Evolutionary conservation across 2,329 filamentous ascomycete species (phyloP), one percentile per base, ranked within the genome.

Genomic region (Colletotrichum ledebouriae): DNA sequence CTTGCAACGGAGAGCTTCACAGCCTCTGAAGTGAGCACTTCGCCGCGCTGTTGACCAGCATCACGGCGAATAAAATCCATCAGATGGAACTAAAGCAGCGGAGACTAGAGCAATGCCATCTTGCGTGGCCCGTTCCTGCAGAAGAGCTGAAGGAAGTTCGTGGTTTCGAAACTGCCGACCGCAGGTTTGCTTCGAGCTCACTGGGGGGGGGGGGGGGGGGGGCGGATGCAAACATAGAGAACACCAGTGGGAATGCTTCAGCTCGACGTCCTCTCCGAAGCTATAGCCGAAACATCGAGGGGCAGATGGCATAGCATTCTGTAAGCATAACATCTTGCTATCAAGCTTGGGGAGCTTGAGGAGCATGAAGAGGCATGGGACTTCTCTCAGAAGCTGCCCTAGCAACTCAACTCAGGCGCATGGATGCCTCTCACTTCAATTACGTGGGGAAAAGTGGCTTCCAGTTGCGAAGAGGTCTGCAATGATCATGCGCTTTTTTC

Each of bases 71-170:
- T 13, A 7, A 52, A 25, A 11, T 37, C 29, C 29, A 10, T 11
- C 13, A 46, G n/a, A 33, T 34, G 49, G 17, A 49, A 37, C 29
- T 55, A 55, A 37, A 9, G 17, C 22, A 25, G 20, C 25, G 34
- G 34, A 12, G 20, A 47, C 22, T 7, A 49, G 25, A 59, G 37
- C 47, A 44, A 53, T 53, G 22, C 47, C 37, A 42, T 61, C 17
- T 13, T 53, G 37, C 29, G n/a, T 65, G 41, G 61, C 55, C 33
- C 33, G 55, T 60, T 55, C 41, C 47, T 68, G 53, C 59, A 64
- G 53, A 64, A 15, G 22, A 29, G 44, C 47, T 49, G 39, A 62
- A 41, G 49, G 29, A 39, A 37, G 7, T 39, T 37, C 20, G 53
- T 34, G 29, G 47, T 60, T 52, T 52, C 46, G 47, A 55, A 58